phyloP scores from a whole-genome alignment of 768 basidiomycete species.

The Leucosporidium scottii region DNA sequence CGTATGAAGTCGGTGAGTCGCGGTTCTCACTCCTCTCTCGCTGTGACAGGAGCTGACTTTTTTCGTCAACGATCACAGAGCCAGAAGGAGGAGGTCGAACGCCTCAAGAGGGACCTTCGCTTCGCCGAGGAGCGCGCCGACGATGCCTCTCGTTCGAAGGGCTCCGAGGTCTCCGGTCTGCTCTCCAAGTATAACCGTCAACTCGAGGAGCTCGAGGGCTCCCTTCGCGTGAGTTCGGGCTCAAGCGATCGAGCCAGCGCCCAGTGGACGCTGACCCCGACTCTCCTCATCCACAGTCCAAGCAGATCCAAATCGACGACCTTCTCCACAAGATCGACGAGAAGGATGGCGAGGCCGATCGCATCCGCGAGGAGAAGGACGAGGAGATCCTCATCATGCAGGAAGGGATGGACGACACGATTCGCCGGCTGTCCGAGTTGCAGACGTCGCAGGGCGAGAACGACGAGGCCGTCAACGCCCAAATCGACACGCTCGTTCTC shows the following conservation, averaged over 20 bases:
- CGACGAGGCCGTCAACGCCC: conserved; percentile 87
- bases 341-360: conserved; percentile 67
- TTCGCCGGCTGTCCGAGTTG: conserved; percentile 75
- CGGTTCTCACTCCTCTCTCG: neutral
- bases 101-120: conserved; percentile 78
- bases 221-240: conserved; percentile 60
- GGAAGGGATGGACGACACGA: conserved; percentile 87
- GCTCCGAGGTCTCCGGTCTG: conserved; percentile 79
- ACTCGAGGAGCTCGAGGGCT: conserved; percentile 90
- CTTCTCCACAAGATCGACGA: conserved; percentile 71
- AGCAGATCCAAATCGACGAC: conserved; percentile 95
- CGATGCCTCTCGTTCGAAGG: conserved; percentile 82
- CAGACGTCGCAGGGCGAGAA: conserved; percentile 76
- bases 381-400: conserved; percentile 92
- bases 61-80: conserved; percentile 43
- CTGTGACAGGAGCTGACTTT: neutral
- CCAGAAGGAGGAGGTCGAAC: conserved; percentile 91
- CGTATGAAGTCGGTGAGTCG: conserved; percentile 64
- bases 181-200: conserved; percentile 93
- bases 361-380: conserved; percentile 87
- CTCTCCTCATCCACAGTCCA: conserved; percentile 52
- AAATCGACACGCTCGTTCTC: conserved; percentile 91
- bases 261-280: neutral
- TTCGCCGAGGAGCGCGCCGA: conserved; percentile 99
- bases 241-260: neutral